Conservation (phyloP, 306 rosid species). For the Nissolia schottii region DNA sequence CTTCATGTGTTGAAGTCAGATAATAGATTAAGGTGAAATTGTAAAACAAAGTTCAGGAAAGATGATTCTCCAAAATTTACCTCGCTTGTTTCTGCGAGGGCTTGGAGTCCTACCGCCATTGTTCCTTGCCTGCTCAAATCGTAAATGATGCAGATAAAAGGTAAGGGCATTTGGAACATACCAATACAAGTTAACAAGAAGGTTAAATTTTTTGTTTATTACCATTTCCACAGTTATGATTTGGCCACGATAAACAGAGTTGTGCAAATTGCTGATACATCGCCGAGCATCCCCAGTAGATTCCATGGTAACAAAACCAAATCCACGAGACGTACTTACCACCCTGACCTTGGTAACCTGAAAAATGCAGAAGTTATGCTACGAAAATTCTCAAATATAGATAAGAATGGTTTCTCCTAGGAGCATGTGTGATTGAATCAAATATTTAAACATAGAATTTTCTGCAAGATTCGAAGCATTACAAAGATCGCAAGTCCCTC, state of each 20-base stretch:
- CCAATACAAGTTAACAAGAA: neutral
- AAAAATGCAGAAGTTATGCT: slow-evolving; percentile 14
- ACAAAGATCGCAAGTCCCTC: neutral
- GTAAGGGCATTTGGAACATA: neutral
- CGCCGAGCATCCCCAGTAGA: slow-evolving; percentile 41
- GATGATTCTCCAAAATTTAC: slow-evolving; percentile 17
- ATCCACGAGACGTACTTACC: slow-evolving; percentile 46
- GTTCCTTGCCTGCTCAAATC: slow-evolving; percentile 50
- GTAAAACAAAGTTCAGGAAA: neutral
- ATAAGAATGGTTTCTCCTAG: neutral
- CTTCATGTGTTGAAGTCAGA: neutral
- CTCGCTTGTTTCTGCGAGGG: slow-evolving; percentile 39
- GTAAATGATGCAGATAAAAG: slow-evolving; percentile 11
- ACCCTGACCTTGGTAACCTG: slow-evolving; percentile 46
- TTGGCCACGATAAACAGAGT: slow-evolving; percentile 45
- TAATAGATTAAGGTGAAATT: neutral
- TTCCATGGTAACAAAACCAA: slow-evolving; percentile 54
- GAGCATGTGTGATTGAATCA: neutral
- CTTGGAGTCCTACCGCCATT: slow-evolving; percentile 48
- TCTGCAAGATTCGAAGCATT: neutral
- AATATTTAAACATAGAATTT: neutral
- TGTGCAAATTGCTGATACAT: slow-evolving; percentile 39
- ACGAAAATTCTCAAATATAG: neutral
- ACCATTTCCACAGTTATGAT: slow-evolving; percentile 52
- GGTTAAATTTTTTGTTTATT: too few species aligned